phyloP scores from a whole-genome alignment of 257 asterid species.

The Lycium barbarum region DNA sequence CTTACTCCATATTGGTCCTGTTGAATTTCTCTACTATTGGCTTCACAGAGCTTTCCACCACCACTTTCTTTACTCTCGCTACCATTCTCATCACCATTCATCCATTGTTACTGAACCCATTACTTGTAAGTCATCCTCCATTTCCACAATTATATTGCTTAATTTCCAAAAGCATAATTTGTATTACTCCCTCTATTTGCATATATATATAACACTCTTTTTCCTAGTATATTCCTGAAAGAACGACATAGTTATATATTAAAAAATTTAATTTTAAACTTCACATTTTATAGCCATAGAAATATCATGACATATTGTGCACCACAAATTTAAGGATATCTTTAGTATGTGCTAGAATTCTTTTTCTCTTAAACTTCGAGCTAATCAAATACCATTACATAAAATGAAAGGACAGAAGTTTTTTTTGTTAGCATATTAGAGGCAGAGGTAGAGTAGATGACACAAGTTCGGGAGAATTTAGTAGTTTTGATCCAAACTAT shows the following conservation, averaged over 20 bases:
- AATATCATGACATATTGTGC: neutral
- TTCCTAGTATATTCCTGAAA: neutral
- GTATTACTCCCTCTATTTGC: neutral
- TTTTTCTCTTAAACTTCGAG: neutral
- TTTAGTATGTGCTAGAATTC: neutral
- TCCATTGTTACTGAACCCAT: slow-evolving; percentile 93
- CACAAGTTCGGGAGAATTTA: too few species aligned
- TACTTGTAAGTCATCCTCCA: slow-evolving; percentile 57
- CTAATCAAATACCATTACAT: too few species aligned
- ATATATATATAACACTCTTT: too few species aligned
- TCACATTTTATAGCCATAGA: neutral
- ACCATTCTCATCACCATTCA: slow-evolving; percentile 94
- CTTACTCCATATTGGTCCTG: slow-evolving; percentile 73
- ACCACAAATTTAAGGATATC: neutral
- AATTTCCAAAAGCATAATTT: neutral
- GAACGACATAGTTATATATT: neutral
- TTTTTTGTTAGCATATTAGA: neutral
- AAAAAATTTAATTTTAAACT: too few species aligned
- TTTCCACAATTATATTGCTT: neutral
- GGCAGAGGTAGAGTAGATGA: neutral
- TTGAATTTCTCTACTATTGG: slow-evolving; percentile 93
- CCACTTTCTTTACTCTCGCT: slow-evolving; percentile 85
- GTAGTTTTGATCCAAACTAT: too few species aligned
- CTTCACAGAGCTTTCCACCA: slow-evolving; percentile 92
- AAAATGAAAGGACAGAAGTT: neutral